Evolutionary conservation across 805 yeast genomes (phyloP), one percentile per base, ranked within the genome.

Genomic region (baker's yeast (Saccharomyces cerevisiae)): DNA sequence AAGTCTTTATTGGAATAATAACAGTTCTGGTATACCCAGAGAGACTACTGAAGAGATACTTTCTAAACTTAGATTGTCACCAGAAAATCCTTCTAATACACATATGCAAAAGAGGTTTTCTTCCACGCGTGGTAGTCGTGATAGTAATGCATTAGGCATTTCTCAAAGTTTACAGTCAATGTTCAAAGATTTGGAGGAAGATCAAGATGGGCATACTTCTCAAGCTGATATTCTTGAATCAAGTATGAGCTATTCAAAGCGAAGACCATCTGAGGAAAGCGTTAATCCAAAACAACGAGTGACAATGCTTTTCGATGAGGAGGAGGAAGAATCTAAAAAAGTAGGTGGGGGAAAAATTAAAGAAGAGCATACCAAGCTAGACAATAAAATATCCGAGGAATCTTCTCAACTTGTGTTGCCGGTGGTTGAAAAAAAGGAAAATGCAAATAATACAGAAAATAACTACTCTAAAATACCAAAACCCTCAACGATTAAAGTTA

Each of bases 41-140:
- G 71, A 68, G 47, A 68, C 72, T 1, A 69, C 72, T 2, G 72
- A 66, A 54, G 69, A 67, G 48, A 61, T 68, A 17, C 59, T 69
- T 14, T 65, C 72, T 11, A 69, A 64, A 48, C 64, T 69, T 55
- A 59, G 62, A 41, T 41, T 66, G 29, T 57, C 68, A 1, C 69
- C 71, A 10, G 69, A 66, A n/a, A 60, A 57, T 26, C 28, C 60
- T 3, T 36, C 54, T 4, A 59, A 41, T 31, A 29, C 47, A 4
- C 56, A 57, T 4, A 50, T 59, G 4, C 64, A 63, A 47, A 67
- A 66, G 49, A 55, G 70, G 41, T 60, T 59, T 48, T 66, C 70
- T 1, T 55, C 51, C 28, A 54, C 59, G 9, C 55, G 59, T 9
- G 57, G 55, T 17, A 50, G 47, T 22, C 50, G 41, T 32, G 51